Evolutionary conservation across 129 eudicot species (phyloP).

Genomic region (Artemisia tridentata): DNA sequence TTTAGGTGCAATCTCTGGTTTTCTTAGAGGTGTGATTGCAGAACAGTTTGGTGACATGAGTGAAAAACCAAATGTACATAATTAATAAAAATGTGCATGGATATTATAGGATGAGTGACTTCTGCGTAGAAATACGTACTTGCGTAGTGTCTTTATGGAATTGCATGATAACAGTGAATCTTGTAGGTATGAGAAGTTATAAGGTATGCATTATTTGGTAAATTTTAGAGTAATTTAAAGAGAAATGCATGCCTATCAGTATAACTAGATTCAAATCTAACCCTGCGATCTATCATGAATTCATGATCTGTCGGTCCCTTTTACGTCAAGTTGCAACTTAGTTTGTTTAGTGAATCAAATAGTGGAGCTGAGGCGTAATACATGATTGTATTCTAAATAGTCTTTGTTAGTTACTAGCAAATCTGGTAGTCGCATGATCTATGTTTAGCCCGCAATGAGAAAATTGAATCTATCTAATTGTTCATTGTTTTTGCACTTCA

Average conservation of each 20-base stretch:
- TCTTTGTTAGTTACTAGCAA: neutral
- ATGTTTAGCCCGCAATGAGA: neutral
- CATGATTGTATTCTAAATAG: conserved; percentile 10
- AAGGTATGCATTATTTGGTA: conserved; percentile 11
- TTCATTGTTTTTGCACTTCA: conserved; percentile 24
- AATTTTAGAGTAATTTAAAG: neutral
- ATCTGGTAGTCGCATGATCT: neutral
- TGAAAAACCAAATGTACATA: too few relatives aligned
- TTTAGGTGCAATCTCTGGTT: too few relatives aligned
- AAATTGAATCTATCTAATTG: conserved; percentile 12
- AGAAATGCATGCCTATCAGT: neutral
- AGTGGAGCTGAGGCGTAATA: conserved; percentile 5
- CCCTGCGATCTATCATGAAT: neutral
- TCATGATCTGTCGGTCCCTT: neutral
- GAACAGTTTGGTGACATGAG: too few relatives aligned
- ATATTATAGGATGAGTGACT: neutral
- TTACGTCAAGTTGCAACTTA: neutral
- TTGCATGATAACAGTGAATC: neutral
- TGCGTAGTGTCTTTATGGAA: too few relatives aligned
- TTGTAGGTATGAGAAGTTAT: conserved; percentile 3
- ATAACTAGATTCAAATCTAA: conserved; percentile 10
- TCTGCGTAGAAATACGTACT: neutral
- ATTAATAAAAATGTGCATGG: neutral
- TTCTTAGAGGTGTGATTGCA: too few relatives aligned
- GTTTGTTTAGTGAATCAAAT: neutral